Percentiles rank a stretch among this genome's conserved stretches.
Evolutionary conservation across 768 basidiomycete genomes (phyloP).

Genomic region (Nidularia pulvinata): DNA sequence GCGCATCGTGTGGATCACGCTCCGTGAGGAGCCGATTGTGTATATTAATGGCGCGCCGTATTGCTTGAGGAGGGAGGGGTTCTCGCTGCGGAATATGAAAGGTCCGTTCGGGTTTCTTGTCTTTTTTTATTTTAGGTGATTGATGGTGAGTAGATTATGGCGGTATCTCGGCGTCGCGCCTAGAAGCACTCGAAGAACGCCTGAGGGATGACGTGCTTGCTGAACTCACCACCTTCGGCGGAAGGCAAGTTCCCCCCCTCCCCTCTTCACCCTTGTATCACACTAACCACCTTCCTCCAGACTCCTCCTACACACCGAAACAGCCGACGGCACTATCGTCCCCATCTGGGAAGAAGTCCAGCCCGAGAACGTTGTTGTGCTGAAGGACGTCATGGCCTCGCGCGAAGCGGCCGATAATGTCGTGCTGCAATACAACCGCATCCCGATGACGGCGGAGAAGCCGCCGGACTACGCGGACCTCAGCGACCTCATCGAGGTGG

Average conservation of each 20-base stretch:
- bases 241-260: constrained; percentile 49
- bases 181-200: constrained; percentile 91
- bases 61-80: constrained; percentile 83
- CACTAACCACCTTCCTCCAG: constrained; percentile 27
- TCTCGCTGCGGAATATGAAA: constrained; percentile 94
- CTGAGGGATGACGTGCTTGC: constrained; percentile 85
- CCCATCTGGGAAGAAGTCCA: constrained; percentile 95
- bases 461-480: constrained; percentile 76
- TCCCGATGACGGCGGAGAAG: constrained; percentile 93
- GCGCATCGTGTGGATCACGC: constrained; percentile 85
- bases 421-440: constrained; percentile 75
- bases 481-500: constrained; percentile 77
- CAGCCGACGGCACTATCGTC: constrained; percentile 81
- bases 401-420: constrained; percentile 45
- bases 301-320: constrained; percentile 89
- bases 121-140: neutral
- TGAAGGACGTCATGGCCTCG: constrained; percentile 86
- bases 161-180: constrained; percentile 87
- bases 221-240: constrained; percentile 83
- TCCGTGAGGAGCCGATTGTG: constrained; percentile 91
- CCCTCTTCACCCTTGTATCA: neutral
- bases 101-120: constrained; percentile 33
- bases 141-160: constrained; percentile 70
- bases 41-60: constrained; percentile 94
- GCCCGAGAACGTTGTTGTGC: constrained; percentile 67